Evolutionary conservation across 1,139 yeast species (phyloP).

Genomic region (Yamadazyma trypodendri): DNA sequence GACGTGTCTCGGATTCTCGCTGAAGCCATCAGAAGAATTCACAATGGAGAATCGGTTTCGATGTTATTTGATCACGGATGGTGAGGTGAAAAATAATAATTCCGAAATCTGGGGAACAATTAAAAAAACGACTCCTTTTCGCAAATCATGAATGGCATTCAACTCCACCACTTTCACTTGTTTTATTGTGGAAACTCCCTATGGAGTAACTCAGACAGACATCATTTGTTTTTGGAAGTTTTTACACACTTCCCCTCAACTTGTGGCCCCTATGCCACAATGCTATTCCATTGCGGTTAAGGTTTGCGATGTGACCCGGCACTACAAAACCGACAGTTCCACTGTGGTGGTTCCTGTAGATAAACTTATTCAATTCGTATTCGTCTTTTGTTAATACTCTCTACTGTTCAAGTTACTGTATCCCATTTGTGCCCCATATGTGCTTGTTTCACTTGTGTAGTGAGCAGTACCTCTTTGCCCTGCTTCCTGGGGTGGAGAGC

Average conservation of each 20-base stretch:
- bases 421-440: too few relatives aligned
- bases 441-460: too few relatives aligned
- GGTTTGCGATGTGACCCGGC: background rate
- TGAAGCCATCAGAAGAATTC: slow-evolving; percentile 92
- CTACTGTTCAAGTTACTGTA: too few relatives aligned
- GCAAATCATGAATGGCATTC: slow-evolving; percentile 8
- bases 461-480: too few relatives aligned
- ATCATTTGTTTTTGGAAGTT: background rate
- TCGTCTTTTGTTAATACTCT: too few relatives aligned
- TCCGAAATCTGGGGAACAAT: slow-evolving; percentile 13
- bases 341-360: background rate
- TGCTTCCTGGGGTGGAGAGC: too few relatives aligned
- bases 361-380: background rate
- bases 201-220: slow-evolving; percentile 1
- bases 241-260: background rate
- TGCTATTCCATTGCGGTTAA: background rate
- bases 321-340: slow-evolving; percentile 1
- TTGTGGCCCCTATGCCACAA: background rate
- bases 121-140: background rate
- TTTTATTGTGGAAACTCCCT: too few relatives aligned
- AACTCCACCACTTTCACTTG: too few relatives aligned
- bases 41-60: slow-evolving; percentile 94
- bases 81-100: slow-evolving; percentile 22
- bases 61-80: slow-evolving; percentile 90
- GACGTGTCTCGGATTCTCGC: slow-evolving; percentile 89